Conservation (phyloP, 352 stramenopile genomes). For the Phytophthora citricola region DNA sequence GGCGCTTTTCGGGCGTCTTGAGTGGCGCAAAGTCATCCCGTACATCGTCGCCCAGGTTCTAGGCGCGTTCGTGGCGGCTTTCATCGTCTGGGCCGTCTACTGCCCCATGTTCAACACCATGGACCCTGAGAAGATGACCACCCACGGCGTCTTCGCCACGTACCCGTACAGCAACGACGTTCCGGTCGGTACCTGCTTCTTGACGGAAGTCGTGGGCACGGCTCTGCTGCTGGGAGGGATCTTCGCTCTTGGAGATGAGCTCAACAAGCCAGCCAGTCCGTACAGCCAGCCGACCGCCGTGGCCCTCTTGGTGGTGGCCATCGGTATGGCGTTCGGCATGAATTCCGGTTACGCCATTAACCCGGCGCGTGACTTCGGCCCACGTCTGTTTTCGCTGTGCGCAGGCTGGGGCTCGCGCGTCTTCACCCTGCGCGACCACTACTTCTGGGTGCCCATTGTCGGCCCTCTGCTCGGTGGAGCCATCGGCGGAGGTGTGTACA, state of each 20-base stretch:
- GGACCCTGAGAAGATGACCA: constrained; percentile 44
- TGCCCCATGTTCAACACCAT: constrained; percentile 49
- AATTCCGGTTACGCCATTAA: constrained; percentile 72
- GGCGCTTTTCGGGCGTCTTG: constrained; percentile 43
- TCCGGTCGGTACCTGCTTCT: constrained; percentile 42
- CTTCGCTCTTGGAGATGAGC: constrained; percentile 49
- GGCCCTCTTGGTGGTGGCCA: constrained; percentile 52
- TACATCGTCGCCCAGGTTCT: constrained; percentile 55
- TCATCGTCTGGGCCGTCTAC: constrained; percentile 55
- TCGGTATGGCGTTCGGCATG: constrained; percentile 72
- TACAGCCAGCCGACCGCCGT: constrained; percentile 42
- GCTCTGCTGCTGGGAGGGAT: constrained; percentile 53
- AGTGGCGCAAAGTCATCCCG: constrained; percentile 52
- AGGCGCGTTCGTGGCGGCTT: constrained; percentile 44
- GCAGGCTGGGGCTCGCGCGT: constrained; percentile 47
- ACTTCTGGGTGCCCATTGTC: constrained; percentile 40
- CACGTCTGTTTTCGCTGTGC: constrained; percentile 39
- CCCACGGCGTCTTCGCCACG: constrained; percentile 46
- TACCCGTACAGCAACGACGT: constrained; percentile 37
- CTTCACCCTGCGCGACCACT: constrained; percentile 44
- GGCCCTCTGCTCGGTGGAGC: constrained; percentile 41
- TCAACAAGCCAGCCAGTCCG: constrained; percentile 49
- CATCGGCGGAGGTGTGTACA: constrained; percentile 39
- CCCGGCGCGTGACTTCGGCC: constrained; percentile 51
- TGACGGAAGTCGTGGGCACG: constrained; percentile 58